Percentiles rank a stretch among this genome's conserved stretches.
Evolutionary conservation across 2,329 filamentous ascomycete genomes (phyloP).

Genomic region (Aspergillus jensenii): DNA sequence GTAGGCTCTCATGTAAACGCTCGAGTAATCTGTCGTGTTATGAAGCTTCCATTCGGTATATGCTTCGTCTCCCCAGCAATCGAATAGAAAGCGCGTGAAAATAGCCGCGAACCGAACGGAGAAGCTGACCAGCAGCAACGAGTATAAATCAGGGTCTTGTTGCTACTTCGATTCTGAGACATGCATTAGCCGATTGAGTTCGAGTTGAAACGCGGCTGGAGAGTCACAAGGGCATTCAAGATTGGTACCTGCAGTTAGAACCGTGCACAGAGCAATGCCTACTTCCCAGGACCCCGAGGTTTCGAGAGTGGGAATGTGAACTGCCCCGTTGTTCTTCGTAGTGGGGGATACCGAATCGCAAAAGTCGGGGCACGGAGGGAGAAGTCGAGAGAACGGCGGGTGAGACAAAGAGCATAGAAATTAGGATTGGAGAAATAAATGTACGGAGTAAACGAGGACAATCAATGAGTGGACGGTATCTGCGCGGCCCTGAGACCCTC

Average conservation of each 20-base stretch:
- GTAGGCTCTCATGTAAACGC: neutral
- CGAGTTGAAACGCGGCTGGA: slow-evolving; percentile 2
- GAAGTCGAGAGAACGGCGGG: neutral
- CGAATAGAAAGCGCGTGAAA: neutral
- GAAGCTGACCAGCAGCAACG: slow-evolving; percentile 6
- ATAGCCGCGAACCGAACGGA: neutral
- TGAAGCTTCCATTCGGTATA: slow-evolving; percentile 10
- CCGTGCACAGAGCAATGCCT: neutral
- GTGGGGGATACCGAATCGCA: slow-evolving; percentile 7
- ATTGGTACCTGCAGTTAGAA: slow-evolving; percentile 9
- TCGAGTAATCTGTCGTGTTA: neutral
- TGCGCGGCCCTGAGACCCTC: slow-evolving; percentile 5
- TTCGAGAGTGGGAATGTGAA: neutral
- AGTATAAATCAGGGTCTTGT: slow-evolving; percentile 3
- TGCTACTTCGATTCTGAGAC: slow-evolving; percentile 8
- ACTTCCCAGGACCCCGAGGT: neutral
- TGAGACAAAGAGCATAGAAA: slow-evolving; percentile 1
- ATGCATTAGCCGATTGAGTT: slow-evolving; percentile 2
- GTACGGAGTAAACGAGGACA: neutral
- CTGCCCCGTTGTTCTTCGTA: slow-evolving; percentile 1
- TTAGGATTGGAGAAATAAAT: slow-evolving; percentile 1
- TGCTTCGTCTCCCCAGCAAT: neutral
- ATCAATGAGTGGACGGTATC: neutral
- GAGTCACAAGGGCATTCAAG: neutral
- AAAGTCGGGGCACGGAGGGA: slow-evolving; percentile 5